phyloP scores from a whole-genome alignment of 2,329 filamentous ascomycete species.

The Epichloe gansuensis region DNA sequence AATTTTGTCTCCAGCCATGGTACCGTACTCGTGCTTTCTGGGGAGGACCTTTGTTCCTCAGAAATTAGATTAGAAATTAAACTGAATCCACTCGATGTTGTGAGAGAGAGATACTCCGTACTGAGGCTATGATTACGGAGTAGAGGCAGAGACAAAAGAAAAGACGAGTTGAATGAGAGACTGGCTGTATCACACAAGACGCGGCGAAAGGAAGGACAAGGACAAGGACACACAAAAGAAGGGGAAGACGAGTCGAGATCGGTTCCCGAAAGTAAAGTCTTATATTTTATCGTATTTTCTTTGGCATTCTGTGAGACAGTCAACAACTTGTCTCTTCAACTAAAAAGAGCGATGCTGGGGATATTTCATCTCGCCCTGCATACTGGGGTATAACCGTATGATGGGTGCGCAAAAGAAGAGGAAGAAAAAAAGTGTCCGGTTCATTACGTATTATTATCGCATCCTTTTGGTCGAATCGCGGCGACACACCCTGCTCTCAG shows the following conservation, averaged over 20 bases:
- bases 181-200: too few relatives aligned
- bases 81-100: too few relatives aligned
- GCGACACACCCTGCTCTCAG: neutral
- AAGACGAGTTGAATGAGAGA: neutral
- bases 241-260: neutral
- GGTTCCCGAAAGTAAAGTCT: neutral
- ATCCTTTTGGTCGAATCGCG: neutral
- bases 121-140: too few relatives aligned
- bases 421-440: neutral
- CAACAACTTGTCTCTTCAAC: neutral
- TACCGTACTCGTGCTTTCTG: neutral
- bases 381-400: neutral
- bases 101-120: too few relatives aligned
- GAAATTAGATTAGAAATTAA: too few relatives aligned
- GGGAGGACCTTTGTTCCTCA: neutral
- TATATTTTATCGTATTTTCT: neutral
- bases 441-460: too few relatives aligned
- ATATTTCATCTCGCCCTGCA: neutral
- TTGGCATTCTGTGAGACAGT: neutral
- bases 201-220: neutral
- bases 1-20: conserved; percentile 5
- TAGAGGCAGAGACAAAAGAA: too few relatives aligned
- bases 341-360: neutral
- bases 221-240: neutral
- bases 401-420: neutral